A percentile compares a stretch with the other conserved stretches of the same genome.
These are phyloP conservation scores for Aristolochia contorta DNA, from an alignment of 164 flowering plant genomes.

Conservation along the genomic window DNA sequence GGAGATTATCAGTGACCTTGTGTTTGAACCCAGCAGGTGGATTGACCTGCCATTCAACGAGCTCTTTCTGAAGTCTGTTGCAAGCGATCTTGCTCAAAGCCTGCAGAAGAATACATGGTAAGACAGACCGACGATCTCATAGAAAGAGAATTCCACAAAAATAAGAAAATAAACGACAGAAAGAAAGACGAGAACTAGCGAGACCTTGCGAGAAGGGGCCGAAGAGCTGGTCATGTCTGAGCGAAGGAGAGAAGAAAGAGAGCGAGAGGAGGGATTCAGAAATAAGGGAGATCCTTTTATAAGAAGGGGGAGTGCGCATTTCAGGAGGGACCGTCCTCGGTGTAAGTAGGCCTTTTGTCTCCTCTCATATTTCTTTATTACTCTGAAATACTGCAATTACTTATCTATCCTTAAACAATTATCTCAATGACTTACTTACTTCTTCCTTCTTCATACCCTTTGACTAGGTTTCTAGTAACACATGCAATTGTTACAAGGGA, in stretches of 20 bases:
- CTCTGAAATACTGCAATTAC: not conserved
- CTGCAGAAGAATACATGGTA: conserved; percentile 13
- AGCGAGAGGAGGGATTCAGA: not conserved
- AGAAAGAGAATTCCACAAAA: not conserved
- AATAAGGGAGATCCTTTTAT: not conserved
- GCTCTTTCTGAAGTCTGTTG: conserved; percentile 81
- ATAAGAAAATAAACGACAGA: conserved; percentile 1
- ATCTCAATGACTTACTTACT: not conserved
- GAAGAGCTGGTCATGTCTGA: conserved; percentile 19
- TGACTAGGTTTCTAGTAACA: too few species aligned
- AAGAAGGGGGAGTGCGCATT: not conserved
- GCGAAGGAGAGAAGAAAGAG: not conserved
- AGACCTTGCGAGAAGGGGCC: conserved; percentile 20
- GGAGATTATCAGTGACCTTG: conserved; percentile 82
- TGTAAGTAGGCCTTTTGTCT: not conserved
- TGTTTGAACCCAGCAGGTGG: conserved; percentile 80
- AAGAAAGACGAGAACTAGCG: not conserved
- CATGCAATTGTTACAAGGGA: too few species aligned
- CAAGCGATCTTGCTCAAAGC: conserved; percentile 76
- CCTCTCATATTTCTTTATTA: not conserved
- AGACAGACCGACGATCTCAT: not conserved
- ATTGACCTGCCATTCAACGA: conserved; percentile 89
- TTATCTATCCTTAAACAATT: not conserved
- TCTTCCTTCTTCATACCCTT: too few species aligned
- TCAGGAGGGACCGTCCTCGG: conserved; percentile 2